Evolutionary conservation across 495 filamentous ascomycete species (phyloP).

Genomic region (Corynascus novoguineensis): DNA sequence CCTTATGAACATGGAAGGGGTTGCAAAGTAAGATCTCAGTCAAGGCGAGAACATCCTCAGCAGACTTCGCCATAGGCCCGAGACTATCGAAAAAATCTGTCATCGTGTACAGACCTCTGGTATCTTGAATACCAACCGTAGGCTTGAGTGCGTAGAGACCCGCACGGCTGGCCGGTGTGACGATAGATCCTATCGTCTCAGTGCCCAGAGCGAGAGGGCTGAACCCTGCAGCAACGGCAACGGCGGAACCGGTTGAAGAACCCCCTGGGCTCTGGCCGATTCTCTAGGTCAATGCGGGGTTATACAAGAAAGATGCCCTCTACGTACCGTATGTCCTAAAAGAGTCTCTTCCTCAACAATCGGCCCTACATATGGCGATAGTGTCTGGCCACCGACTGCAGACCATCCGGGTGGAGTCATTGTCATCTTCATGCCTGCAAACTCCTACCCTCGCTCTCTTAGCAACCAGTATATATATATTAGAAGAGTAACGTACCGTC

Average conservation of each 20-base stretch:
- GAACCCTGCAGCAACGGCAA: neutral
- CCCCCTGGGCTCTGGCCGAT: neutral
- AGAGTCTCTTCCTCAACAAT: neutral
- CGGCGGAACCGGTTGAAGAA: neutral
- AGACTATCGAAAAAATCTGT: neutral
- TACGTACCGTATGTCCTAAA: neutral
- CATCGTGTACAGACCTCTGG: neutral
- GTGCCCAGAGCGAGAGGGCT: neutral
- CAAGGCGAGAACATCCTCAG: neutral
- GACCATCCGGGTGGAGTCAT: neutral
- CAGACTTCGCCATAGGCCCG: neutral
- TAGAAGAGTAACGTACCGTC: neutral
- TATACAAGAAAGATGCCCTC: neutral
- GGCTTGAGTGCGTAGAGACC: neutral
- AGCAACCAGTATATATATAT: neutral
- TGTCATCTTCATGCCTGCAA: neutral
- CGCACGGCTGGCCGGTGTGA: neutral
- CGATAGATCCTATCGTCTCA: neutral
- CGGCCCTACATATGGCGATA: neutral
- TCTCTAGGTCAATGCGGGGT: neutral
- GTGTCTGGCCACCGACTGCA: neutral
- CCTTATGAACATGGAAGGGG: neutral
- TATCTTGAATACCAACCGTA: neutral
- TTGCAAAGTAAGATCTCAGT: neutral
- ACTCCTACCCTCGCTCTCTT: neutral